Base-by-base conservation (phyloP, 2,329 filamentous ascomycete species). In the Simplicillium sp. region DNA sequence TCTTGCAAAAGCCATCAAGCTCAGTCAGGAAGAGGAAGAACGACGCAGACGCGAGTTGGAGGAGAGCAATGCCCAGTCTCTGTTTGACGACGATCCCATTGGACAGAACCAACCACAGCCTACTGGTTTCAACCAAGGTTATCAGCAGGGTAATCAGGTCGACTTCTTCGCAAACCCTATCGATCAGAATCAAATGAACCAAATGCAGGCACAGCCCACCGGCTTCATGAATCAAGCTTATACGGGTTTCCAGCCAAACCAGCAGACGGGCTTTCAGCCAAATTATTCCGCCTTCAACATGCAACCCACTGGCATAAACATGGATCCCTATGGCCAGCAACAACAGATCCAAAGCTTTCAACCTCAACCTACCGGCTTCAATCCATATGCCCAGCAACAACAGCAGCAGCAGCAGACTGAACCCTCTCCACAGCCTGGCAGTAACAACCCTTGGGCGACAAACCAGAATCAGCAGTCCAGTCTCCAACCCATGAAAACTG, bases 91-190 rank as follows among this genome's bases (percentile, higher is more conserved):
- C 51, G 76, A 77, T 29, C 73, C 80, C 6, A 62, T 70, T 17
- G 77, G 82, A 54, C 52, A 57, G 3, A 48, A 54, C 36, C 83
- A 87, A 52, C 76, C 84, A 29, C 87, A 89, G 63, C 79, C 77
- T 33, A 97, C 89, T 12, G 90, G 88, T 29, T 88, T 87, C 68
- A 97, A 96, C 62, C 89, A 95, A 65, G 90, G 90, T 36, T 98
- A 98, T 56, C 89, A 97, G 67, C 92, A 98, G 65, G 90, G 95
- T 58, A 84, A 84, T 43, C 87, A 87, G 11, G 92, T 98, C 14
- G 92, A 98, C 64, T 97, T 94, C 79, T 92, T 94, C 53, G 92
- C 90, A 44, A 98, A 98, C 61, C 87, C 89, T 11, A 83, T 97
- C 54, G 86, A 90, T 44, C 81, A 80, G 54, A 78, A 67, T 52